Percentiles rank a stretch among this genome's conserved stretches.
Evolutionary conservation across 2,329 filamentous ascomycete species (phyloP).

Genomic region (Dactylonectria macrodidyma): DNA sequence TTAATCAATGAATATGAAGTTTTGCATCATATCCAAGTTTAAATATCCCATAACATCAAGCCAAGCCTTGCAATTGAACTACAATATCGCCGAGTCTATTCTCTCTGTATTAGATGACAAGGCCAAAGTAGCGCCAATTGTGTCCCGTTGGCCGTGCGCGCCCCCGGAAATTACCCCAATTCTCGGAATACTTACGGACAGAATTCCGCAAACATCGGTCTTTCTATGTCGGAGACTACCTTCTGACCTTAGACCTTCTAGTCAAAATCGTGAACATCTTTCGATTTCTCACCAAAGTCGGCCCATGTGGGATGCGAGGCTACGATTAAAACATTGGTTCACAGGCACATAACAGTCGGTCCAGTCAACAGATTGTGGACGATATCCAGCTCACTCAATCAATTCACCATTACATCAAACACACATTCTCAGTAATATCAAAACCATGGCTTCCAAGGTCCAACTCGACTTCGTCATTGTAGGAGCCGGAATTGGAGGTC

Average conservation of each 20-base stretch:
- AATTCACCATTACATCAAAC: neutral
- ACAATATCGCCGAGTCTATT: neutral
- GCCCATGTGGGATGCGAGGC: neutral
- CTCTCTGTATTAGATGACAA: neutral
- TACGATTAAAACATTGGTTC: neutral
- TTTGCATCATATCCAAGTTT: too few species aligned
- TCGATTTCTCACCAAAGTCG: neutral
- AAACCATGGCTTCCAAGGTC: neutral
- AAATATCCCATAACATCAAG: too few species aligned
- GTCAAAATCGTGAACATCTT: neutral
- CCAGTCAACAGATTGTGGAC: neutral
- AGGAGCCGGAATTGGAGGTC: constrained; percentile 28
- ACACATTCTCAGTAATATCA: neutral
- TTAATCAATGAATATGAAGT: too few species aligned
- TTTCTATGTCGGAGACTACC: neutral
- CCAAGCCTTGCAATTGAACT: neutral
- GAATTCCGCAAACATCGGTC: constrained; percentile 7
- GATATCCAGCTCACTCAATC: neutral
- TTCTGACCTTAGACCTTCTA: neutral
- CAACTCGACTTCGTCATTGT: constrained; percentile 26
- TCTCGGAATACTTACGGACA: neutral
- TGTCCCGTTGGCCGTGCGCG: neutral
- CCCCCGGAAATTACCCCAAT: neutral
- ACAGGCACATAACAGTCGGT: neutral
- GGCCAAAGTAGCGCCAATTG: neutral